Conservation (phyloP, 1,284 basidiomycete species). For the Blastosporella zonata region DNA sequence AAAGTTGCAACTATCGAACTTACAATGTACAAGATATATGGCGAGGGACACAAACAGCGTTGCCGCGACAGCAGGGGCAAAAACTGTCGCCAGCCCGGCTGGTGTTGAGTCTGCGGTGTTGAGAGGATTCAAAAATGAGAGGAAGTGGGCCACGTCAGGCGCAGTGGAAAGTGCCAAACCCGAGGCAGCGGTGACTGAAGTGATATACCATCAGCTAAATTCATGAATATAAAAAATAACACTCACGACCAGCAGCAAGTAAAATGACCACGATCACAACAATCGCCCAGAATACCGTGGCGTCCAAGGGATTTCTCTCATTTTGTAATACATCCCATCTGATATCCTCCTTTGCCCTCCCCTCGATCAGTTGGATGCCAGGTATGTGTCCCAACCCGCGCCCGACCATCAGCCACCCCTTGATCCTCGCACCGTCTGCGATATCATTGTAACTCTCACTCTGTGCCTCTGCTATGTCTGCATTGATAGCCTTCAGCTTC, state of each 20-base stretch:
- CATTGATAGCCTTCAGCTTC: conserved; percentile 68
- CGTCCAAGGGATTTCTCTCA: conserved; percentile 44
- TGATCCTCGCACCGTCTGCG: conserved; percentile 61
- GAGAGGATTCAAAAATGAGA: conserved; percentile 61
- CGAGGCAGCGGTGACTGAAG: conserved; percentile 70
- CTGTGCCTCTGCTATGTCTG: conserved; percentile 65
- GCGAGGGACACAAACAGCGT: conserved; percentile 56
- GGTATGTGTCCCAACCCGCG: conserved; percentile 63
- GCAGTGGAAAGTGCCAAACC: conserved; percentile 65
- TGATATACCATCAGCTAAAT: conserved; percentile 28
- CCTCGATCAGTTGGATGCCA: conserved; percentile 67
- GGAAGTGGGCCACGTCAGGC: conserved; percentile 68
- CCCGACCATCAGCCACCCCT: conserved; percentile 77
- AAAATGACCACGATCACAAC: conserved; percentile 47
- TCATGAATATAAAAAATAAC: conserved; percentile 8
- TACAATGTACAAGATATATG: conserved; percentile 55
- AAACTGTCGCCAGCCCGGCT: conserved; percentile 60
- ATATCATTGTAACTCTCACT: conserved; percentile 64
- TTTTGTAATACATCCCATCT: conserved; percentile 74
- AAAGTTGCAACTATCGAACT: conserved; percentile 27
- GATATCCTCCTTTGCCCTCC: conserved; percentile 76
- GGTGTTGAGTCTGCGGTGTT: conserved; percentile 47
- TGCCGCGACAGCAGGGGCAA: conserved; percentile 63
- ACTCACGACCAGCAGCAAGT: conserved; percentile 63
- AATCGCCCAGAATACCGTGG: conserved; percentile 53